Conservation (phyloP, 1,284 basidiomycete species). For the Puccinia horiana region DNA sequence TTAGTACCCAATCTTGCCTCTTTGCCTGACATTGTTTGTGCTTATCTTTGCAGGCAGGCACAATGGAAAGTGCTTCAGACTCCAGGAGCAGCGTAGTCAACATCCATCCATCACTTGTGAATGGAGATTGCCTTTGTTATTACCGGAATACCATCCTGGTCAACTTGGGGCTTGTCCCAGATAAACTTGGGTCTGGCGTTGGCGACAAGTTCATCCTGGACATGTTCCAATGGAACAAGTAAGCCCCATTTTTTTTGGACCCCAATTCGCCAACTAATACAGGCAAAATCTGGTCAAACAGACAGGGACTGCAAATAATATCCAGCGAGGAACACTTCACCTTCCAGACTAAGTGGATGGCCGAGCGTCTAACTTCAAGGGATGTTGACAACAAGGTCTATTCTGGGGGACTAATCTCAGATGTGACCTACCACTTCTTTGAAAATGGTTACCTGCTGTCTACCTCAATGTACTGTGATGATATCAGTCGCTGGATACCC, state of each 20-base stretch:
- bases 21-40: background rate
- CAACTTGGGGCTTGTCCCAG: background rate
- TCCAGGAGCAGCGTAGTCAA: background rate
- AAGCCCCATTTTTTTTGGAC: too few relatives aligned
- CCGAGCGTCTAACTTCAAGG: background rate
- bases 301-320: background rate
- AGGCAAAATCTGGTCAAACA: background rate
- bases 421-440: slow-evolving; percentile 13
- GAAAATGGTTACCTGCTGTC: background rate
- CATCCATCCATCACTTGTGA: background rate
- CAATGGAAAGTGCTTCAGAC: background rate
- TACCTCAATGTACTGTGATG: slow-evolving; percentile 7
- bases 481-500: background rate
- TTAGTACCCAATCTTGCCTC: background rate
- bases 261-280: too few relatives aligned
- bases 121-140: background rate
- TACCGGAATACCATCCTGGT: background rate
- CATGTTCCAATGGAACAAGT: slow-evolving; percentile 2
- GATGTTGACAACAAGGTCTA: background rate
- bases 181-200: background rate
- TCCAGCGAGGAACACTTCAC: background rate
- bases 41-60: background rate
- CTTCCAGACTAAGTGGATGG: slow-evolving; percentile 5
- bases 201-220: too few relatives aligned
- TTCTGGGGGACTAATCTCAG: background rate